Percentiles rank a stretch among this genome's conserved stretches.
Evolutionary conservation across 257 asterid species (phyloP).

Genomic region (Solanum bulbocastanum): DNA sequence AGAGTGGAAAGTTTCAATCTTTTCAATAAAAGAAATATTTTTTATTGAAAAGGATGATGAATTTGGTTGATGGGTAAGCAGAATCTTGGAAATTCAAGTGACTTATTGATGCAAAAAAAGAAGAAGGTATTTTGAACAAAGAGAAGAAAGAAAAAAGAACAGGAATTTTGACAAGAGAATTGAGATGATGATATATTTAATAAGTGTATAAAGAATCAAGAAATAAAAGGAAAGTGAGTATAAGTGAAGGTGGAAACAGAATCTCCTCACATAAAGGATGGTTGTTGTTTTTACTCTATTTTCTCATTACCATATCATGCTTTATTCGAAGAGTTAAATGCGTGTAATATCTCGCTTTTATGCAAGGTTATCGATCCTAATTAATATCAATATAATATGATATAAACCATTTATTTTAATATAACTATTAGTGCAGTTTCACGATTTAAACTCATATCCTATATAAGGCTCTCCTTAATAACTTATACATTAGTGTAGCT

Average conservation of each 20-base stretch:
- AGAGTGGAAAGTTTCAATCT: background rate
- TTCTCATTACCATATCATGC: background rate
- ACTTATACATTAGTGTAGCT: too few relatives aligned
- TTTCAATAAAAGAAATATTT: background rate
- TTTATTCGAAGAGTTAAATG: background rate
- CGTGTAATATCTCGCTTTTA: background rate
- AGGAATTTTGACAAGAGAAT: background rate
- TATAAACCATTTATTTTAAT: background rate
- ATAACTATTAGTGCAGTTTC: too few relatives aligned
- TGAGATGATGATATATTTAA: background rate
- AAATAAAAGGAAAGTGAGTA: background rate
- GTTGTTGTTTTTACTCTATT: background rate
- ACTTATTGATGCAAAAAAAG: background rate
- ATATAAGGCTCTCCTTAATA: too few relatives aligned
- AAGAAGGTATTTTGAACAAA: background rate
- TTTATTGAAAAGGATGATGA: background rate
- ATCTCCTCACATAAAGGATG: background rate
- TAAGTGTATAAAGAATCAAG: background rate
- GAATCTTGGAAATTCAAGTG: background rate
- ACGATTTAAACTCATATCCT: fast-evolving
- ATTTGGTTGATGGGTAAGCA: background rate
- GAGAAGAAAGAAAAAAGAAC: background rate
- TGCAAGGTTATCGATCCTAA: background rate
- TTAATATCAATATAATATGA: background rate
- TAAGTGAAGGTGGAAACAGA: background rate